Evolutionary conservation across 345 rosid species (phyloP).

Genomic region (Luvunga scandens): DNA sequence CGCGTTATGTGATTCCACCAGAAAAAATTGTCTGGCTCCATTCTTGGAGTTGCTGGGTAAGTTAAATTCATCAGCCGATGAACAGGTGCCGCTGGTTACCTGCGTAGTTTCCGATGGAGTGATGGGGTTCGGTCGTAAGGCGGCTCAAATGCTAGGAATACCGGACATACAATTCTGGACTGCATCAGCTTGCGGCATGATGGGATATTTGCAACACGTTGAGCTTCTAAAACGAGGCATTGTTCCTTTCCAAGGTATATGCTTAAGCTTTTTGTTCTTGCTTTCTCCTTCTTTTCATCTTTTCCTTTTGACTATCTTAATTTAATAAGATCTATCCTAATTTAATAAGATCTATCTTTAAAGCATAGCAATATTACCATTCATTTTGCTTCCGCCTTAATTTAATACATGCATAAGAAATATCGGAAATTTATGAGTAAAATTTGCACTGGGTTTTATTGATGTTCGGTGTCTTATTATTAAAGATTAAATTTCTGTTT

Average conservation of each 20-base stretch:
- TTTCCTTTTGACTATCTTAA: neutral
- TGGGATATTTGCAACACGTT: neutral
- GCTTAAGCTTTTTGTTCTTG: too few relatives aligned
- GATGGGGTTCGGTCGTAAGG: neutral
- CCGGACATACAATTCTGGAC: neutral
- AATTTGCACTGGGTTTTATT: too few relatives aligned
- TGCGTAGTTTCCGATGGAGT: neutral
- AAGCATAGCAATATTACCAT: too few relatives aligned
- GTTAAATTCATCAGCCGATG: constrained; percentile 11
- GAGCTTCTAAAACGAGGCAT: neutral
- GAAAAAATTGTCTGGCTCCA: constrained; percentile 15
- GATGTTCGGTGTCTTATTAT: too few relatives aligned
- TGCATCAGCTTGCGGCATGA: neutral
- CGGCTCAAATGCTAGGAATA: neutral
- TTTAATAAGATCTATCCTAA: too few relatives aligned
- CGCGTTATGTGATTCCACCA: too few relatives aligned
- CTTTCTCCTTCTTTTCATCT: neutral
- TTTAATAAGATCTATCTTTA: too few relatives aligned
- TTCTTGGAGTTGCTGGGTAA: constrained; percentile 9
- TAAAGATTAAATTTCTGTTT: too few relatives aligned
- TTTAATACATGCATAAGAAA: too few relatives aligned
- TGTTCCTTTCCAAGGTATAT: neutral
- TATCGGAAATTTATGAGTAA: too few relatives aligned
- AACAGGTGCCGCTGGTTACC: neutral
- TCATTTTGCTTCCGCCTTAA: too few relatives aligned